phyloP scores from a whole-genome alignment of 2,329 filamentous ascomycete species.

The Tetracladium maxilliforme region DNA sequence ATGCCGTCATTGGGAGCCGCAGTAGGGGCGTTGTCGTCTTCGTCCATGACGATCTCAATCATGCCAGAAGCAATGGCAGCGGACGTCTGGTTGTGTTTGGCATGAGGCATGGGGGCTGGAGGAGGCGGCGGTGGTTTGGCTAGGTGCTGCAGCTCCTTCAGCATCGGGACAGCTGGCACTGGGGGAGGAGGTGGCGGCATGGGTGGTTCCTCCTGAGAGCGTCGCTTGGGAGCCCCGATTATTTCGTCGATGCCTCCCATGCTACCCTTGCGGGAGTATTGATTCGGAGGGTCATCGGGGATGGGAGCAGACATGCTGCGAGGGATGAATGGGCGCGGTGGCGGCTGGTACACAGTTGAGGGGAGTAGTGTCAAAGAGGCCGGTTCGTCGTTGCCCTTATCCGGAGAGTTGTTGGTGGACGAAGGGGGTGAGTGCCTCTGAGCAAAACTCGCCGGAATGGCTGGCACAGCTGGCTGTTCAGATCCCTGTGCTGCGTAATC shows the following conservation, averaged over 20 bases:
- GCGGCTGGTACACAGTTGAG: constrained; percentile 42
- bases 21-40: constrained; percentile 24
- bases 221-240: constrained; percentile 18
- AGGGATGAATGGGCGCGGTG: constrained; percentile 30
- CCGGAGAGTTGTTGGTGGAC: too few relatives aligned
- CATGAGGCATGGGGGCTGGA: constrained; percentile 33
- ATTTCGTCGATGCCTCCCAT: constrained; percentile 32
- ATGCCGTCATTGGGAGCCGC: constrained; percentile 23
- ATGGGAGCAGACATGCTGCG: constrained; percentile 49
- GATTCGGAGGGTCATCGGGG: constrained; percentile 24
- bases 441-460: too few relatives aligned
- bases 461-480: too few relatives aligned
- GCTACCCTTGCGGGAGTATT: constrained; percentile 14
- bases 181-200: constrained; percentile 37
- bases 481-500: too few relatives aligned
- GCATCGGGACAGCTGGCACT: constrained; percentile 31
- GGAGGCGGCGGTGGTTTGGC: constrained; percentile 46
- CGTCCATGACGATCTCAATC: constrained; percentile 54
- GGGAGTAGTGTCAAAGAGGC: too few relatives aligned
- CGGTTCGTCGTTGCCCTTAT: too few relatives aligned
- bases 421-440: too few relatives aligned
- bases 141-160: constrained; percentile 49
- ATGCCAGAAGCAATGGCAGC: constrained; percentile 35
- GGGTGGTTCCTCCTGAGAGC: constrained; percentile 32
- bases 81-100: constrained; percentile 24